These are phyloP conservation scores for Liriodendron chinense DNA, from an alignment of 164 flowering plant species.

Conservation along the genomic window DNA sequence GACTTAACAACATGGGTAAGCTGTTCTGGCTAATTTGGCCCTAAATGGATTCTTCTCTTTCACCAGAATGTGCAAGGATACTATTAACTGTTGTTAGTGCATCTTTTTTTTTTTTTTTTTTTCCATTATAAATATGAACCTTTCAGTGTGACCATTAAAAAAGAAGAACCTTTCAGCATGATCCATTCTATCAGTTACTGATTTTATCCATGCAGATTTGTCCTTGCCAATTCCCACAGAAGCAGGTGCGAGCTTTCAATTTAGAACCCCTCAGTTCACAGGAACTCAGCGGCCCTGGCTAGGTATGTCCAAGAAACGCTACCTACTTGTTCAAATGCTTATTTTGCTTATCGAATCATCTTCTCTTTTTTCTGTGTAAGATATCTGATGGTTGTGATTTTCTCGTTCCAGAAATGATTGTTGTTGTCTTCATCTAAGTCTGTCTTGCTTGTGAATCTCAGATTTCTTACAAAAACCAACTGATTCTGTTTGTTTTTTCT, in stretches of 20 bases:
- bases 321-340: background rate
- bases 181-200: background rate
- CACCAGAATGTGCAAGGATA: too few species aligned
- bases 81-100: background rate
- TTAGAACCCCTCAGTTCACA: conserved; percentile 51
- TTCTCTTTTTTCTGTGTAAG: background rate
- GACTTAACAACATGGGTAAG: too few species aligned
- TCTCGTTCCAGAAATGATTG: background rate
- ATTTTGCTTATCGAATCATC: too few species aligned
- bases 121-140: background rate
- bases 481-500: background rate
- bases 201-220: conserved; percentile 37
- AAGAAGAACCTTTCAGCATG: background rate
- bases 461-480: background rate
- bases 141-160: background rate
- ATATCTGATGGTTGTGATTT: background rate
- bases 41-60: too few species aligned
- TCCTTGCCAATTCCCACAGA: conserved; percentile 41
- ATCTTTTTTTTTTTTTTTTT: too few species aligned
- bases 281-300: conserved; percentile 82
- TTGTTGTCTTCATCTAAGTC: background rate
- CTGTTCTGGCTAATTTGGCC: too few species aligned
- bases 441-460: background rate
- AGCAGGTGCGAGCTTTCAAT: conserved; percentile 44
- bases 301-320: conserved; percentile 38